These are phyloP conservation scores for Truncatella angustata DNA, from an alignment of 2,329 filamentous ascomycete species.

Conservation along the genomic window DNA sequence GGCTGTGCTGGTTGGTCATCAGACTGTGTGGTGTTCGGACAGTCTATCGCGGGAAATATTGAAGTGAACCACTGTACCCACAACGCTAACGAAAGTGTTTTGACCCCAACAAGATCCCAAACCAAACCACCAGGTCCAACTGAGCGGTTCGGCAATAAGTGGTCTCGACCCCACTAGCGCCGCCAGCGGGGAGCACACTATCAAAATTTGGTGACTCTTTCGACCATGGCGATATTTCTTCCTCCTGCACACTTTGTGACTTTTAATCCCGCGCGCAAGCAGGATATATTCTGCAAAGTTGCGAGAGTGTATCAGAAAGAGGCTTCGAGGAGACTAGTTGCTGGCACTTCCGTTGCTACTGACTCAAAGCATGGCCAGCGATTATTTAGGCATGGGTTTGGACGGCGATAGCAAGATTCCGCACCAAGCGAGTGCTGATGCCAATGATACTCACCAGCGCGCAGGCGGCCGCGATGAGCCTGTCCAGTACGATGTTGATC, in stretches of 20 bases:
- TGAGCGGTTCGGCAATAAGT: not conserved
- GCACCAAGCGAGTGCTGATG: conserved; percentile 15
- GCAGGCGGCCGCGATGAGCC: conserved; percentile 5
- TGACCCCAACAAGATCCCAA: not conserved
- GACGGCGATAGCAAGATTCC: conserved; percentile 32
- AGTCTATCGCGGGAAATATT: too few relatives aligned
- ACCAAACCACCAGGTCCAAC: not conserved
- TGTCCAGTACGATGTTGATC: conserved; percentile 43
- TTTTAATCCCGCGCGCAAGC: not conserved
- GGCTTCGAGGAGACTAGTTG: conserved; percentile 43
- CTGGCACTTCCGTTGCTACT: conserved; percentile 52
- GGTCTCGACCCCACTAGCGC: not conserved
- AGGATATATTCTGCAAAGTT: too few relatives aligned
- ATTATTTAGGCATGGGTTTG: conserved; percentile 16
- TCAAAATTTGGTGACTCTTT: not conserved
- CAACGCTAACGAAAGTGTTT: too few relatives aligned
- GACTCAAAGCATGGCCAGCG: conserved; percentile 46
- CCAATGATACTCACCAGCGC: conserved; percentile 15
- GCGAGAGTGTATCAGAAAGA: not conserved
- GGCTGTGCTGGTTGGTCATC: too few relatives aligned
- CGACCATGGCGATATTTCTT: not conserved
- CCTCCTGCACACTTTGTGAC: not conserved
- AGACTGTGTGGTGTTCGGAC: too few relatives aligned
- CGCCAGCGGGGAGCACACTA: not conserved
- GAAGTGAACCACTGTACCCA: too few relatives aligned